Base-by-base conservation (phyloP, 2,329 filamentous ascomycete genomes). In the Aspergillus pseudoglaucus region DNA sequence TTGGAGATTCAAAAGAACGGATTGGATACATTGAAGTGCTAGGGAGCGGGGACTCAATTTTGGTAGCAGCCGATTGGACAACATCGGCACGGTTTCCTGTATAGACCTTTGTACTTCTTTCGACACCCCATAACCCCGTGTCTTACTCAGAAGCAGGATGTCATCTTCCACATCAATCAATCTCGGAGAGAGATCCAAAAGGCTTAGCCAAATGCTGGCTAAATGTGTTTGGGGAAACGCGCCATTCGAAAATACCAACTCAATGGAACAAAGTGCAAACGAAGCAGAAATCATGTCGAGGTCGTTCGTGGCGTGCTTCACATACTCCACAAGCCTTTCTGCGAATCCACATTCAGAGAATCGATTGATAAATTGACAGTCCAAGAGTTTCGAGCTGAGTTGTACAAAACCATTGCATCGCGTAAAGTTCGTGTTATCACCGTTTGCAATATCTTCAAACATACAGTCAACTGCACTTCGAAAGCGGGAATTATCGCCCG, bases 271-370 rank as follows among this genome's bases (percentile, higher is more conserved):
- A 9, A 65, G 50, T 38, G 58, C 55, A 23, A 72, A 54, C 12
- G 62, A 61, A 12, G 53, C 50, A 18, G 61, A 62, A 15, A 70
- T 49, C 32, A 62, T 54, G 60, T 90, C 85, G 1, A 74, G 67
- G 58, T 85, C 80, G 43, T 74, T 72, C 1, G 74, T 76, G 25
- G 9, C 9, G 25, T 30, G 12, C 10, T 30, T 22, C 8, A 87
- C 73, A 38, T 80, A 78, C 40, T 79, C 75, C 45, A 89, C 79
- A 14, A 96, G 73, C 25, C 79, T 79, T 46, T 82, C 78, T 52
- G 88, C 86, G 47, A 86, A 81, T 6, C 82, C 81, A 55, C 88
- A 84, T 52, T 90, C 84, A 17, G 86, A 77, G 58, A 95, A 90
- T 25, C 68, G 66, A n/a, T 59, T 61, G 27, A 60, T 57, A 46